These are phyloP conservation scores for Sporothrix euskadiensis DNA, from an alignment of 2,329 filamentous ascomycete genomes.

Conservation along the genomic window DNA sequence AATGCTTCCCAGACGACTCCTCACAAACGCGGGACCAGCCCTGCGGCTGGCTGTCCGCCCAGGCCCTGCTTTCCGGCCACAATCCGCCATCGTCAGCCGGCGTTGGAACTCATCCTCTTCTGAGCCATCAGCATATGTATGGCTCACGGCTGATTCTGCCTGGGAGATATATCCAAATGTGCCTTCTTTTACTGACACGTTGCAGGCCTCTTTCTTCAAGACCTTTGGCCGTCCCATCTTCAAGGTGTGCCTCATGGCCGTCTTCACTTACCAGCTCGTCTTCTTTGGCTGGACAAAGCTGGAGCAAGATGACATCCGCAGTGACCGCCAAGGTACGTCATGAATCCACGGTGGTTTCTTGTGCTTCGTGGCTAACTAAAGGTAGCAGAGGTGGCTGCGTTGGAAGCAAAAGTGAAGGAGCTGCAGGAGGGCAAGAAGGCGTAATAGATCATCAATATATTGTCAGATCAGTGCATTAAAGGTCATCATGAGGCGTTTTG, in stretches of 20 bases:
- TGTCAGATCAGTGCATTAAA: background rate
- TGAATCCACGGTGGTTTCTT: background rate
- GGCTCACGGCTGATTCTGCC: background rate
- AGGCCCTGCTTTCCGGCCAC: background rate
- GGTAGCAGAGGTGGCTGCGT: slow-evolving; percentile 38
- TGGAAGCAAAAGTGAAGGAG: slow-evolving; percentile 45
- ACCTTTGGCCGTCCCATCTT: slow-evolving; percentile 71
- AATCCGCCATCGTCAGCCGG: slow-evolving; percentile 9
- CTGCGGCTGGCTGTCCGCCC: slow-evolving; percentile 21
- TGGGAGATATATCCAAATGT: no score
- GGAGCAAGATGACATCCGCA: slow-evolving; percentile 68
- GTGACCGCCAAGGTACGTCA: slow-evolving; percentile 56
- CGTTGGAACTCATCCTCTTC: slow-evolving; percentile 27
- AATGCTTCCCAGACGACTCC: slow-evolving; percentile 12
- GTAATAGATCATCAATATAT: background rate
- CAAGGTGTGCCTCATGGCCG: slow-evolving; percentile 72
- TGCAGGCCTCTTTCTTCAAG: slow-evolving; percentile 61
- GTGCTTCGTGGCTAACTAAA: background rate
- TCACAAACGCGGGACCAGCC: slow-evolving; percentile 8
- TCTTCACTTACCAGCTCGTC: slow-evolving; percentile 75
- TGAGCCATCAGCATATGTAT: slow-evolving; percentile 29
- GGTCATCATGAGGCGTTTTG: slow-evolving; percentile 9
- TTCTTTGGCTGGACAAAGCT: slow-evolving; percentile 76
- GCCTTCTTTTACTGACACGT: background rate
- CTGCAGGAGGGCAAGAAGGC: slow-evolving; percentile 36